Evolutionary conservation across 192 early-diverging fungal species (phyloP).

Genomic region (Phycomyces blakesleeanus): DNA sequence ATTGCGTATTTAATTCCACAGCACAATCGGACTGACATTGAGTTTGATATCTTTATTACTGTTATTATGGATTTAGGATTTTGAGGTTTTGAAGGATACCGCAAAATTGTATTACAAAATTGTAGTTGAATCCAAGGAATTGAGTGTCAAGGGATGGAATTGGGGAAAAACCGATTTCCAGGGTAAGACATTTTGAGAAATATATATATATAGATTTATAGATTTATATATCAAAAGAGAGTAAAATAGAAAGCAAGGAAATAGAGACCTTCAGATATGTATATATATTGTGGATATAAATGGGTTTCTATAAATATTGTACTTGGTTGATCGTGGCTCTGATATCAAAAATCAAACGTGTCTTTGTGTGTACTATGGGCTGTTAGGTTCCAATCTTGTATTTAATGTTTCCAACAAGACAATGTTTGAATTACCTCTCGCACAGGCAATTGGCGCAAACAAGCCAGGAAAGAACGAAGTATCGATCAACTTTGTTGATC

Average conservation of each 20-base stretch:
- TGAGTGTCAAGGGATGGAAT: constrained; percentile 92
- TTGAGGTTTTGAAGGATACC: constrained; percentile 72
- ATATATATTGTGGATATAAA: no score
- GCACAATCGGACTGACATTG: not conserved
- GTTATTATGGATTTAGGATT: constrained; percentile 58
- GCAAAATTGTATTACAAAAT: constrained; percentile 70
- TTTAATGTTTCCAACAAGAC: constrained; percentile 83
- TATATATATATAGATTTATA: no score
- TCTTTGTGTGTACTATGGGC: no score
- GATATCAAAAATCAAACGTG: no score
- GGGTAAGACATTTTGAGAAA: no score
- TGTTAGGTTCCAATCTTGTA: constrained; percentile 59
- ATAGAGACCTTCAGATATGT: no score
- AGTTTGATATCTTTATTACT: no score
- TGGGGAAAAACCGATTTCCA: constrained; percentile 91
- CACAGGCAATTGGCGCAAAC: constrained; percentile 82
- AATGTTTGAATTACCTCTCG: constrained; percentile 89
- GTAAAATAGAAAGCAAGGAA: not conserved
- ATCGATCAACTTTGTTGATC: constrained; percentile 79
- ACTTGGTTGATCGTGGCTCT: no score
- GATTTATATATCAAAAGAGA: no score
- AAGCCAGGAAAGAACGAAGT: constrained; percentile 89
- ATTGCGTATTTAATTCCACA: no score
- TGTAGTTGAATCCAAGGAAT: constrained; percentile 75
- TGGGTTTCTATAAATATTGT: no score